Evolutionary conservation across 257 asterid genomes (phyloP).

Genomic region (Coffea eugenioides): DNA sequence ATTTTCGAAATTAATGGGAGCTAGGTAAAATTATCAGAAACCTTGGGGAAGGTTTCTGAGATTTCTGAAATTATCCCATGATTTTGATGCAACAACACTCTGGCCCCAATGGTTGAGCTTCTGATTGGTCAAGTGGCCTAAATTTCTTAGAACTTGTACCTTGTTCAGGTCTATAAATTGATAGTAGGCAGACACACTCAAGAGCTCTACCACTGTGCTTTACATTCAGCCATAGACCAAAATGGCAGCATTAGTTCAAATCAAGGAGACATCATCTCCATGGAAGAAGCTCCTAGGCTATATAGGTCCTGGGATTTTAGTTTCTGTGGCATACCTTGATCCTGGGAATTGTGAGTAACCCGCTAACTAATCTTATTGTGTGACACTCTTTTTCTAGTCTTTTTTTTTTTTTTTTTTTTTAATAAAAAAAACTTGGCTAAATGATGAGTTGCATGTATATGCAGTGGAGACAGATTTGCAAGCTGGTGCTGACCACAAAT

Average conservation of each 20-base stretch:
- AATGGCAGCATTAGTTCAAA: conserved; percentile 22
- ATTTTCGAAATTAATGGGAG: too few relatives aligned
- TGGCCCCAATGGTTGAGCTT: too few relatives aligned
- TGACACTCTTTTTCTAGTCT: background rate
- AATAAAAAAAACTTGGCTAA: background rate
- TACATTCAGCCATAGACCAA: background rate
- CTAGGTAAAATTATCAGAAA: too few relatives aligned
- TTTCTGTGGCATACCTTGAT: conserved; percentile 90
- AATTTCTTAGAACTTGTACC: too few relatives aligned
- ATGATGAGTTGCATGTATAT: background rate
- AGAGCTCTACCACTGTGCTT: background rate
- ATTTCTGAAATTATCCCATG: too few relatives aligned
- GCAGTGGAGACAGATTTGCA: conserved; percentile 86
- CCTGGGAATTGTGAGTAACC: conserved; percentile 82
- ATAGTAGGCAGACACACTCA: background rate
- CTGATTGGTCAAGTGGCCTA: too few relatives aligned
- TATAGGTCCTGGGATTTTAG: conserved; percentile 92
- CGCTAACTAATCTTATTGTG: background rate
- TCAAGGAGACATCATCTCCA: conserved; percentile 14
- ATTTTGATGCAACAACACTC: too few relatives aligned
- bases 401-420: background rate
- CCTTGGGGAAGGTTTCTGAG: too few relatives aligned
- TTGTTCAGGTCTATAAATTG: background rate
- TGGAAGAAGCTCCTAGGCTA: conserved; percentile 83
- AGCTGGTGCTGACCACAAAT: conserved; percentile 79